Evolutionary conservation across 208 protist genomes (phyloP), one percentile per base, ranked within the genome.

Genomic region (Trypanosoma caninum): DNA sequence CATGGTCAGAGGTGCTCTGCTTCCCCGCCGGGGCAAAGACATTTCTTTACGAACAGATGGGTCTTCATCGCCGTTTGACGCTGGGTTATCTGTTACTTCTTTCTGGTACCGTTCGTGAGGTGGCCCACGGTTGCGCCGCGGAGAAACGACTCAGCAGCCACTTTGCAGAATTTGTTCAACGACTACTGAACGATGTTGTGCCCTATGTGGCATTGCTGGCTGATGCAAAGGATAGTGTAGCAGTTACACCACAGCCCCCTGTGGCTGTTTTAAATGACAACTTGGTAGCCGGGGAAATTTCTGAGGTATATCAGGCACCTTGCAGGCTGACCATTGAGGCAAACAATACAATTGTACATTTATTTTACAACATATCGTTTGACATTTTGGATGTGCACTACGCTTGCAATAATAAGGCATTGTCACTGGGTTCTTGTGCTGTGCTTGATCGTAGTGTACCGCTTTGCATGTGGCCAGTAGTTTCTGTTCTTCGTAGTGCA

Each of bases 371-470:
- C 69, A 61, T 91, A 9, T 37, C 73, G 9, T 56, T 63, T 34
- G 88, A 89, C 37, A 64, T 75, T 5, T 65, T 94, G 16, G 25
- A 30, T 52, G 66, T 74, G 2, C 69, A 87, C 65, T 59, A 63
- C 22, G 50, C 67, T 35, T 37, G 41, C 14, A 52, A 23, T 25
- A 66, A 40, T 11, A 16, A 69, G 13, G 14, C n/a, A 23, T 35
- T 6, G 9, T 42, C 41, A n/a, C n/a, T n/a, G 57, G 46, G 34
- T 47, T 20, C 45, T 30, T 16, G 14, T 54, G 54, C 47, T 1
- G 70, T 94, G 30, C 61, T 91, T 9, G 84, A 94, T 58, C 65
- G 79, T 6, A 82, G 89, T 44, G 52, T 74, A 18, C 79, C 82
- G 23, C 59, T 46, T 52, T 30, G 37, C 0, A 27, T 94, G 31